phyloP scores from a whole-genome alignment of 768 basidiomycete genomes.

The Collybia nuda region DNA sequence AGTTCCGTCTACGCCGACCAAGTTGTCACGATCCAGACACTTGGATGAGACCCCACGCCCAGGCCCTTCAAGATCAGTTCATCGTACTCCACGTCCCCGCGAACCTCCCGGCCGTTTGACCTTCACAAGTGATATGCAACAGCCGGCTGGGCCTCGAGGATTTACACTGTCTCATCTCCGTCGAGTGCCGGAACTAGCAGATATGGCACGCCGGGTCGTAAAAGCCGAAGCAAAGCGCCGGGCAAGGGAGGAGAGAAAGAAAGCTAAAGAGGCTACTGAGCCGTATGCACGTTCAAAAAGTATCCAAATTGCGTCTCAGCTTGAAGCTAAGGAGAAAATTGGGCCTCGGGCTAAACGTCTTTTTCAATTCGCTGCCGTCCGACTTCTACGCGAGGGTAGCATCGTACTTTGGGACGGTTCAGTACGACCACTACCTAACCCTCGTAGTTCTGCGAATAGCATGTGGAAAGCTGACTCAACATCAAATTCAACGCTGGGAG shows the following conservation, averaged over 20 bases:
- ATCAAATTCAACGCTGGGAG: constrained; percentile 21
- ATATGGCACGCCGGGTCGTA: constrained; percentile 65
- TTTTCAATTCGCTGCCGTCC: constrained; percentile 63
- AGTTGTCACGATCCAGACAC: neutral
- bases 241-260: constrained; percentile 47
- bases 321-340: constrained; percentile 21
- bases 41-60: constrained; percentile 24
- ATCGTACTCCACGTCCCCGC: constrained; percentile 25
- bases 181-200: constrained; percentile 70
- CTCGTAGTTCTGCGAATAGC: constrained; percentile 21
- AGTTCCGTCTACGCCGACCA: constrained; percentile 9
- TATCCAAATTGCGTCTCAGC: neutral
- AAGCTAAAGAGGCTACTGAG: constrained; percentile 29
- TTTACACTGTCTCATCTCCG: constrained; percentile 76
- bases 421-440: constrained; percentile 30
- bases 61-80: neutral
- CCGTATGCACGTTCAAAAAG: neutral
- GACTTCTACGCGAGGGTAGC: constrained; percentile 69
- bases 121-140: neutral
- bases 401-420: constrained; percentile 76
- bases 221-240: constrained; percentile 57
- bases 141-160: constrained; percentile 26
- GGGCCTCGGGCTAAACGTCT: constrained; percentile 62
- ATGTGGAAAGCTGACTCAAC: constrained; percentile 51
- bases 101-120: constrained; percentile 8